Base-by-base conservation (phyloP, 805 yeast genomes). In the Zygosaccharomyces lentus region DNA sequence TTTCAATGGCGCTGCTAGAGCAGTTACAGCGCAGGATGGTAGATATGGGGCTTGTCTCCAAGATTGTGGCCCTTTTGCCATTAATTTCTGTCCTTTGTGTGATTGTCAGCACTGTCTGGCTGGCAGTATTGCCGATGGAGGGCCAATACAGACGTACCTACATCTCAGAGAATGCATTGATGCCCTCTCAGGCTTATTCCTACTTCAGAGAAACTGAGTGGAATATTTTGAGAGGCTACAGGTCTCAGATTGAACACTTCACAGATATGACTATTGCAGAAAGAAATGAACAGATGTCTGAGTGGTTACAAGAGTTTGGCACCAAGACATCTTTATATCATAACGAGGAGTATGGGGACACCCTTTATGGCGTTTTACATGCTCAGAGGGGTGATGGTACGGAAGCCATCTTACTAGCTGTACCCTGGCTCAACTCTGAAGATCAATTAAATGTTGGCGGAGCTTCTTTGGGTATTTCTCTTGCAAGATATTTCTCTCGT, bases 311-410 rank as follows among this genome's bases (percentile, higher is more conserved):
- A 32, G 84, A 80, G 37, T 73, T 84, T 53, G 97, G 97, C 3
- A 77, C 81, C 55, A 80, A 82, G 59, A 76, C 91, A 0, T 68
- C 77, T 5, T 53, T 67, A 5, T 76, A 76, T 49, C 66, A 68
- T 15, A 72, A 73, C 44, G 56, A 64, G 4, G 64, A 62, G 23
- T 56, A 59, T 13, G 78, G 79, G 15, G 69, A 71, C 25, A 76
- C 75, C 37, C 69, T 87, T 30, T 93, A 91, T 62, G 95, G 88
- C 0, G 78, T 90, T 3, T 75, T 86, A 66, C 96, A 87, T 60
- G 93, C 96, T 0, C 96, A 98, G 7, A 72, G 96, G 51, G 97
- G 97, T 23, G 98, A 91, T 58, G 93, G 90, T 49, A 89, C 98
- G 1, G 99, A 93, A 65, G 87, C 97, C 0, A 83, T 93, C 78